Conservation (phyloP, 257 asterid species). For the Solanum okadae region DNA sequence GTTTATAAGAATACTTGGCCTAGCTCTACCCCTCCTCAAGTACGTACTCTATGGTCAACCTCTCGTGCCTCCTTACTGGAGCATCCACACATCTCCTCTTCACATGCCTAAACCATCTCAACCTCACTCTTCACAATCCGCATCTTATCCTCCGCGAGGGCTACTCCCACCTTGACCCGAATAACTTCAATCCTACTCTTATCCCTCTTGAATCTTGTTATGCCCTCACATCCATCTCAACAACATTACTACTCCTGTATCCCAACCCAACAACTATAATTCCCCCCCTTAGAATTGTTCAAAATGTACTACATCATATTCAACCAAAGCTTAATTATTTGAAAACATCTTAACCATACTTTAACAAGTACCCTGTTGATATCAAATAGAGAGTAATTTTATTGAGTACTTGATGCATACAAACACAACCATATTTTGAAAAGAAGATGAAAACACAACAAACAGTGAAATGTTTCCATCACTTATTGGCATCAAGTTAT, state of each 20-base stretch:
- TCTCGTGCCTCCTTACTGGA: neutral
- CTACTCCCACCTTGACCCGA: neutral
- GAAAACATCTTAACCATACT: neutral
- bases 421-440: neutral
- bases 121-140: neutral
- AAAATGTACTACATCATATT: neutral
- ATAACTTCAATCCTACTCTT: neutral
- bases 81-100: neutral
- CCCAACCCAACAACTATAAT: neutral
- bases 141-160: neutral
- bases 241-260: neutral
- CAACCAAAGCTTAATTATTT: neutral
- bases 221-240: neutral
- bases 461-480: neutral
- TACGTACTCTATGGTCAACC: neutral
- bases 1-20: too few species aligned
- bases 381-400: neutral
- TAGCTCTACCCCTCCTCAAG: neutral
- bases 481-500: neutral
- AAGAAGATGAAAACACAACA: neutral
- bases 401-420: neutral
- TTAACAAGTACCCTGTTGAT: neutral
- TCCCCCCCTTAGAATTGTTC: neutral
- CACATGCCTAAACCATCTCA: neutral
- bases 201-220: neutral